Base-by-base conservation (phyloP, 2,329 filamentous ascomycete species). In the Xylaria sp. region DNA sequence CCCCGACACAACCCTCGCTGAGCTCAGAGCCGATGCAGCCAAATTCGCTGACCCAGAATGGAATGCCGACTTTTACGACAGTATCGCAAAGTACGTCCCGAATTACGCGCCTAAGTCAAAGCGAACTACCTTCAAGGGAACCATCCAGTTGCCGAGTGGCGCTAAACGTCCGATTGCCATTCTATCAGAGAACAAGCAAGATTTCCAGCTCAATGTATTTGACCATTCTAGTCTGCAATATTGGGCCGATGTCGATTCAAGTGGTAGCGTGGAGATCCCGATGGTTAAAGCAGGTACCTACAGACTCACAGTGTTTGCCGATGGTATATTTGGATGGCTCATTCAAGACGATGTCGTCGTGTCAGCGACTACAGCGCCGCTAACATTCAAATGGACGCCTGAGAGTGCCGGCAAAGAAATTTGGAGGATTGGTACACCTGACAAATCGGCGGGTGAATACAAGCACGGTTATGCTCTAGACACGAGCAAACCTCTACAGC, bases 391-490 rank as follows among this genome's bases (percentile, higher is more conserved):
- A 31, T 68, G 67, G 67, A 28, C 31, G 28, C 49, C 67, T 5
- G 66, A 68, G 40, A 63, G 26, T 40, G 67, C 69, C 4, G 69
- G 67, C 38, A 56, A 75, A 0, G 89, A 91, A 73, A 77, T 91
- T 63, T 91, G 87, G 85, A 83, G 89, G 20, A 86, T 91, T 60
- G 89, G 89, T 2, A 87, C 82, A 0, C 89, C 89, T 0, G 89
- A 91, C 72, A 89, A 89, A 73, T 86, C 83, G 3, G 83, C 84
- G 1, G 89, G 88, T 17, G 89, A 91, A 74, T 91, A 85, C 75
- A 82, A 81, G 11, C 89, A 90, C 72, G 89, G 89, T 15, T 81
- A 85, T 71, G 82, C 81, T 2, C 81, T 74, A 0, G 86, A 88
- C 62, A 74, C 54, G 20, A 66, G 58, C 44, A 53, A 72, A 69